A percentile compares a stretch with the other conserved stretches of the same genome.
phyloP scores from a whole-genome alignment of 305 asterid genomes.

The Fraxinus latifolia region DNA sequence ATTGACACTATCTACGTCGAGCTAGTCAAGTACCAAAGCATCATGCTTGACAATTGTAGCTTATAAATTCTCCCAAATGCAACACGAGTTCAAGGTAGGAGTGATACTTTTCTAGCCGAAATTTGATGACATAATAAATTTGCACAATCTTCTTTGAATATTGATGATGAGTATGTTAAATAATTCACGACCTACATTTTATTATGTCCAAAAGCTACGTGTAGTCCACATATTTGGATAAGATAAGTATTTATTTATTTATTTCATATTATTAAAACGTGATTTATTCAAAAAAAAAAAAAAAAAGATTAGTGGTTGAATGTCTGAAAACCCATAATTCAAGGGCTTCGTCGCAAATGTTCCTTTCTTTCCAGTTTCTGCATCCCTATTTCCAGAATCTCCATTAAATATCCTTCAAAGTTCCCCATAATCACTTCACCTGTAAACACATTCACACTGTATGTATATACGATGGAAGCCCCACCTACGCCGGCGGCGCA shows the following conservation, averaged over 20 bases:
- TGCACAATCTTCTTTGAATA: not conserved
- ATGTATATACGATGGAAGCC: constrained; percentile 35
- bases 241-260: too few species aligned
- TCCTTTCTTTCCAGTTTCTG: constrained; percentile 16
- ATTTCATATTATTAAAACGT: not conserved
- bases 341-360: constrained; percentile 1
- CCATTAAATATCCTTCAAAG: constrained; percentile 5
- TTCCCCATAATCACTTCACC: not conserved
- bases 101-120: too few species aligned
- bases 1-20: not conserved
- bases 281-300: not conserved
- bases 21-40: not conserved
- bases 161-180: not conserved
- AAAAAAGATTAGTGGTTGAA: not conserved
- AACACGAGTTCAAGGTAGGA: not conserved
- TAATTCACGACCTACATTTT: not conserved
- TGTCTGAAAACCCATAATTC: not conserved
- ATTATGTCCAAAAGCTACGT: not conserved
- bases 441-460: not conserved
- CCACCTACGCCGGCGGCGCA: constrained; percentile 32
- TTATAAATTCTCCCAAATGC: not conserved
- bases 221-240: not conserved
- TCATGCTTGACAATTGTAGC: not conserved
- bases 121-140: too few species aligned
- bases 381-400: constrained; percentile 7